Evolutionary conservation across 2,329 filamentous ascomycete species (phyloP).

Genomic region (Raffaelea arxii): DNA sequence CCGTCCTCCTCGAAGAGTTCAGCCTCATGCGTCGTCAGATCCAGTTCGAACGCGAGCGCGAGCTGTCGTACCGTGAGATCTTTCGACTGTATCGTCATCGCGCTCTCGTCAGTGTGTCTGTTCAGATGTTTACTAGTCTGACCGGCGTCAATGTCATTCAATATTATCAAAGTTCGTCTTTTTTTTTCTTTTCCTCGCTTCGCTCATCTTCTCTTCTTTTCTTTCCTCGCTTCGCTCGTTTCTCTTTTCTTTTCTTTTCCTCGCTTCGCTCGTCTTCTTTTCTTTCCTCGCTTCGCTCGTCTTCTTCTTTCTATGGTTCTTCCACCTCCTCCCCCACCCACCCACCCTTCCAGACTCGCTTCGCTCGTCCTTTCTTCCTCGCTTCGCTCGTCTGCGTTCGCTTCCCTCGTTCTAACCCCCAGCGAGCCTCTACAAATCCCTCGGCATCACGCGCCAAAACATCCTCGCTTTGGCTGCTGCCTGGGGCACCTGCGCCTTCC

Average conservation of each 20-base stretch:
- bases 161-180: slow-evolving; percentile 17
- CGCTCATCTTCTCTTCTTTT: background rate
- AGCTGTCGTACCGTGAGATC: slow-evolving; percentile 42
- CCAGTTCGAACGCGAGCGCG: slow-evolving; percentile 46
- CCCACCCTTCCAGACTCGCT: background rate
- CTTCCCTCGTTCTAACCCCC: background rate
- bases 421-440: slow-evolving; percentile 44
- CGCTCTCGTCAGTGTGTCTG: slow-evolving; percentile 42
- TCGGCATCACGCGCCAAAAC: slow-evolving; percentile 37
- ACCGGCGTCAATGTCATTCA: slow-evolving; percentile 50
- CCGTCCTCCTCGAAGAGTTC: slow-evolving; percentile 42
- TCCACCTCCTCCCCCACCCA: too few species aligned
- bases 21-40: slow-evolving; percentile 43
- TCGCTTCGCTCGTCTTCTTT: background rate
- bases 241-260: background rate
- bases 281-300: background rate
- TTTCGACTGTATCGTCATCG: slow-evolving; percentile 41
- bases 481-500: slow-evolving; percentile 43
- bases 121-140: slow-evolving; percentile 47
- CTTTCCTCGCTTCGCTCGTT: background rate
- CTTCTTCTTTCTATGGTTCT: background rate
- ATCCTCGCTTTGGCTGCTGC: slow-evolving; percentile 45
- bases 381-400: background rate
- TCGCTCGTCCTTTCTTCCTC: background rate
- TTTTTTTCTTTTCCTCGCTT: background rate